phyloP scores from a whole-genome alignment of 352 stramenopile genomes.

The Globisporangium nodosum region DNA sequence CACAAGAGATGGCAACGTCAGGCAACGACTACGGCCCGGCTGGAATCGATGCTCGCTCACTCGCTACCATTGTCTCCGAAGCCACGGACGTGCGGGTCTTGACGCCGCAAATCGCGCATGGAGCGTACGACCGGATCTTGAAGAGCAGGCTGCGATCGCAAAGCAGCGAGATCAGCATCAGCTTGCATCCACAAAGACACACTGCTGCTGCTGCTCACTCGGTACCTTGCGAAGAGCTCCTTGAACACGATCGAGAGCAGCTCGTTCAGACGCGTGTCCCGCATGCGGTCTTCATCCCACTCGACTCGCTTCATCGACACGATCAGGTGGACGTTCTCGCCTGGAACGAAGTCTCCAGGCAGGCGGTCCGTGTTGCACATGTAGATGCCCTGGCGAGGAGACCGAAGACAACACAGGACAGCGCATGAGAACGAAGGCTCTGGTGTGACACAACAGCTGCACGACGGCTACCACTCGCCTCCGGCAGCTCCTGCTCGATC shows the following conservation, averaged over 20 bases:
- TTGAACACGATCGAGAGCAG: slow-evolving; percentile 82
- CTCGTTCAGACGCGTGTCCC: slow-evolving; percentile 79
- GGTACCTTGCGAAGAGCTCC: slow-evolving; percentile 76
- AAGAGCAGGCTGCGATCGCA: slow-evolving; percentile 49
- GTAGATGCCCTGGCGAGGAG: slow-evolving; percentile 49
- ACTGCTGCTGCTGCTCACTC: not conserved
- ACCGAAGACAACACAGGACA: not conserved
- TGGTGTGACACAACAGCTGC: not conserved
- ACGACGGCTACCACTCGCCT: slow-evolving; percentile 18
- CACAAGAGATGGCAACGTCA: not conserved
- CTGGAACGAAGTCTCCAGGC: slow-evolving; percentile 56
- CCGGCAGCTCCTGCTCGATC: slow-evolving; percentile 80
- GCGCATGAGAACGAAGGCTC: not conserved
- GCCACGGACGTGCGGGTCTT: slow-evolving; percentile 71
- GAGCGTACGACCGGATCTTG: slow-evolving; percentile 65
- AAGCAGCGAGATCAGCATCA: not conserved
- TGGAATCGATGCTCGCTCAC: too few relatives aligned
- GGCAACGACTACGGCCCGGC: not conserved
- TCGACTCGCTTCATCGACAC: slow-evolving; percentile 85
- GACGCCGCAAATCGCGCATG: slow-evolving; percentile 77
- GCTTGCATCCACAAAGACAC: not conserved
- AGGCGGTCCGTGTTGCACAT: slow-evolving; percentile 84
- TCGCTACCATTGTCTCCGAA: slow-evolving; percentile 73
- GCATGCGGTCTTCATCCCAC: slow-evolving; percentile 85
- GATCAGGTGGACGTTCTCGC: slow-evolving; percentile 80